Conservation (phyloP, 148 eudicot genomes). For the Persicaria tinctoria region DNA sequence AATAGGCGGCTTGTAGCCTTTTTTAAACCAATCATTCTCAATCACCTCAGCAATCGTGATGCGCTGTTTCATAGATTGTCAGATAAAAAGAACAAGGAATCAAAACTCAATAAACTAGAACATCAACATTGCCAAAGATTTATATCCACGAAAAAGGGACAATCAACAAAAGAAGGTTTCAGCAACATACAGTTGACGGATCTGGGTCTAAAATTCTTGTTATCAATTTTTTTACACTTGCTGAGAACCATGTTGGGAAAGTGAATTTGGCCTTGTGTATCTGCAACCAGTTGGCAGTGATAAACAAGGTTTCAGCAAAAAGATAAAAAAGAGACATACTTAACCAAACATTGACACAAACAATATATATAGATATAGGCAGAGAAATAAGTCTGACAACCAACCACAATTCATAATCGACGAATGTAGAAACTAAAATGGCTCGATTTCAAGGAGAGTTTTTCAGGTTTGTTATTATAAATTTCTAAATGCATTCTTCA, state of each 20-base stretch:
- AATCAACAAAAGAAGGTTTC: neutral
- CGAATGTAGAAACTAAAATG: neutral
- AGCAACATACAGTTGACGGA: conserved; percentile 60
- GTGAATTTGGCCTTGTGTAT: conserved; percentile 74
- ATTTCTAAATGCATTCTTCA: neutral
- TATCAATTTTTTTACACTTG: conserved; percentile 74
- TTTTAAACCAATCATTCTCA: conserved; percentile 92
- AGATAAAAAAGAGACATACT: neutral
- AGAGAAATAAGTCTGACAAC: neutral
- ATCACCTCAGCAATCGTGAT: conserved; percentile 65
- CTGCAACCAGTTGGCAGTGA: conserved; percentile 29
- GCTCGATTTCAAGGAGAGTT: neutral
- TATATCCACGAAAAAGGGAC: neutral
- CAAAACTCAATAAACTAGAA: neutral
- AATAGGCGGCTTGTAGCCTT: conserved; percentile 64
- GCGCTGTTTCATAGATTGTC: conserved; percentile 43
- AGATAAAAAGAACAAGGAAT: neutral
- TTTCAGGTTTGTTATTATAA: neutral
- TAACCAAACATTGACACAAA: conserved; percentile 32
- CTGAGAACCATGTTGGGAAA: conserved; percentile 85
- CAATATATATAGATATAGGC: neutral
- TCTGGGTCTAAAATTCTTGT: conserved; percentile 78
- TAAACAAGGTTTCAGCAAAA: conserved; percentile 1
- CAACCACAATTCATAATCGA: neutral
- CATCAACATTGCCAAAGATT: neutral